Evolutionary conservation across 352 stramenopile genomes (phyloP), one percentile per base, ranked within the genome.

Genomic region (Pythium periplocum): DNA sequence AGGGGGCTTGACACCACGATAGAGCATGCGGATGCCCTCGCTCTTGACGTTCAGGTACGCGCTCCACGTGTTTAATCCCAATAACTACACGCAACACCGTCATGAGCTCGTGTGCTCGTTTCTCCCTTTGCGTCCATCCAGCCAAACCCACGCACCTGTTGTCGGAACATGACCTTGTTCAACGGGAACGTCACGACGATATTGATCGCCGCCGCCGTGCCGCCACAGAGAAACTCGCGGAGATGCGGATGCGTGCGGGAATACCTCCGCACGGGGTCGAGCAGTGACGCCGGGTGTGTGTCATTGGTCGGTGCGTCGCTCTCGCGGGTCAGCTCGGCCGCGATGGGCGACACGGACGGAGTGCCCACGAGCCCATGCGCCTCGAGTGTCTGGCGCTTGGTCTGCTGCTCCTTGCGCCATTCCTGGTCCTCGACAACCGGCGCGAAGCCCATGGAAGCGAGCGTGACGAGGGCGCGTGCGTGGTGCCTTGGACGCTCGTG

Each of bases 151-250:
- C 17, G 0, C 17, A 87, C 85, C 80, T 95, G 84, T 53, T 96
- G 84, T 7, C 86, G 79, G 57, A 96, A 96, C 84, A 96, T 96
- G 57, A 96, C 63, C 67, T 96, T 96, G 64, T 95, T 95, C 39
- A 79, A 78, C 35, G 81, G 71, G 61, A 96, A 96, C 4, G 86
- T 96, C 51, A 91, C 64, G 38, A 95, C 48, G 49, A 95, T 93
- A 57, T 96, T 96, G 68, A 94, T 86, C 37, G 85, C 82, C 7
- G 86, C 84, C 1, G 86, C 86, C 11, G 79, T 73, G 51, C 82
- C 86, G 38, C 86, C 86, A 40, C 83, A 90, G 48, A 83, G 64
- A 59, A 93, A 90, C 73, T 96, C 86, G 43, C 77, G 81, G 53
- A 90, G 45, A 50, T 93, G 80, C 49, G 82, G 83, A 50, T 78